phyloP scores from a whole-genome alignment of 257 asterid species.

The Verbena officinalis region DNA sequence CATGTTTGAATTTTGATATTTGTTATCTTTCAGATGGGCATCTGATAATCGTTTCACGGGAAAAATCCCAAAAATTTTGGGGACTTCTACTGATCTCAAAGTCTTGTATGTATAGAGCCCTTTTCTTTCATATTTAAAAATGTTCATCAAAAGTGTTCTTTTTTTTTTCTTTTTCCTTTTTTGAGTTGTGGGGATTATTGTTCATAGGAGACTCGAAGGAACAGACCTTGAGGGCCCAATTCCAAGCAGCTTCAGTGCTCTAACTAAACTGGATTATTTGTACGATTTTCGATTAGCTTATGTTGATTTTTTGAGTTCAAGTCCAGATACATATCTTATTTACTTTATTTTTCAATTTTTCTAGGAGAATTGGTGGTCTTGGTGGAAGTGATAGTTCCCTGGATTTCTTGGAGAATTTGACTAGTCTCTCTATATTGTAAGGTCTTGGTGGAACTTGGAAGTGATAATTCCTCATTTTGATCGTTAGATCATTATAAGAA shows the following conservation, averaged over 20 bases:
- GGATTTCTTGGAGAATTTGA: constrained; percentile 48
- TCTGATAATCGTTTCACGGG: constrained; percentile 63
- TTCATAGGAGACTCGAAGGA: constrained; percentile 64
- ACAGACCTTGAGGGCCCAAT: constrained; percentile 63
- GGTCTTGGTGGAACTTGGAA: constrained; percentile 24
- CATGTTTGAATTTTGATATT: constrained; percentile 1
- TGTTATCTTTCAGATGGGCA: constrained; percentile 57
- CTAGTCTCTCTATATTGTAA: constrained; percentile 63
- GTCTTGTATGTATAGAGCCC: constrained; percentile 44
- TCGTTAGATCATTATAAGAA: neutral
- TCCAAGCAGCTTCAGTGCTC: constrained; percentile 54
- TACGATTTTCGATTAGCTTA: constrained; percentile 31
- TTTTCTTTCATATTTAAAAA: constrained; percentile 12
- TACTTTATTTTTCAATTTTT: constrained; percentile 1
- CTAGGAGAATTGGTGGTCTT: constrained; percentile 67
- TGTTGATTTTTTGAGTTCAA: neutral
- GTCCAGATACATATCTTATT: neutral
- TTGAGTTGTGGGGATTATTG: constrained; percentile 13
- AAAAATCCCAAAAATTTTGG: constrained; percentile 61
- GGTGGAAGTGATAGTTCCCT: constrained; percentile 47
- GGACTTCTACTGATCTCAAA: constrained; percentile 42
- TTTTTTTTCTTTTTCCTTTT: neutral
- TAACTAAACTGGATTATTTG: constrained; percentile 59
- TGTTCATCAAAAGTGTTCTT: neutral
- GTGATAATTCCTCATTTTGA: neutral